Evolutionary conservation across 257 asterid genomes (phyloP).

Genomic region (Plantago elongata): DNA sequence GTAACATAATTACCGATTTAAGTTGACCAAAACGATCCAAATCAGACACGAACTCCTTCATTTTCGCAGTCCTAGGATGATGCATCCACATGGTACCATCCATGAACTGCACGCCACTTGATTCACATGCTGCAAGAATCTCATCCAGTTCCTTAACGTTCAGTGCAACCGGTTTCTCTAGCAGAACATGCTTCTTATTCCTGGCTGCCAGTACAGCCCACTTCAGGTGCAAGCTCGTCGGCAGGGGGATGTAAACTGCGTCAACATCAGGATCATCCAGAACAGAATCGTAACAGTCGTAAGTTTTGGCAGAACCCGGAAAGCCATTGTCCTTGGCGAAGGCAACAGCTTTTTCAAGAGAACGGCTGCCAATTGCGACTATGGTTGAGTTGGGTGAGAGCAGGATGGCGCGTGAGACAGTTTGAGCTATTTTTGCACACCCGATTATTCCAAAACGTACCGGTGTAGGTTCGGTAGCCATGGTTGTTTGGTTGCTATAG

Average conservation of each 20-base stretch:
- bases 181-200: conserved; percentile 62
- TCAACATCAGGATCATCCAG: conserved; percentile 64
- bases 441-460: conserved; percentile 55
- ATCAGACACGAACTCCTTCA: conserved; percentile 54
- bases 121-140: conserved; percentile 62
- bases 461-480: too few species aligned
- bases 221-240: conserved; percentile 60
- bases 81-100: conserved; percentile 93
- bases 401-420: conserved; percentile 44
- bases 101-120: conserved; percentile 76
- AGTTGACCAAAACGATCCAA: conserved; percentile 50
- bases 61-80: conserved; percentile 64
- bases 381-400: conserved; percentile 52
- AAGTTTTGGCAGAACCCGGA: conserved; percentile 47
- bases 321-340: conserved; percentile 50
- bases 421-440: conserved; percentile 61
- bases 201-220: conserved; percentile 76
- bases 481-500: conserved; percentile 31
- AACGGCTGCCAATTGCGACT: conserved; percentile 62
- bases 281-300: conserved; percentile 60
- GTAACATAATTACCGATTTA: conserved; percentile 27
- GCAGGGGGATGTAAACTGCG: conserved; percentile 65
- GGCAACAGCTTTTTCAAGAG: conserved; percentile 49
- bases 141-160: conserved; percentile 50
- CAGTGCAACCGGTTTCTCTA: conserved; percentile 72